Conservation (phyloP, 1,284 basidiomycete genomes). For the Cryptococcus sp. region DNA sequence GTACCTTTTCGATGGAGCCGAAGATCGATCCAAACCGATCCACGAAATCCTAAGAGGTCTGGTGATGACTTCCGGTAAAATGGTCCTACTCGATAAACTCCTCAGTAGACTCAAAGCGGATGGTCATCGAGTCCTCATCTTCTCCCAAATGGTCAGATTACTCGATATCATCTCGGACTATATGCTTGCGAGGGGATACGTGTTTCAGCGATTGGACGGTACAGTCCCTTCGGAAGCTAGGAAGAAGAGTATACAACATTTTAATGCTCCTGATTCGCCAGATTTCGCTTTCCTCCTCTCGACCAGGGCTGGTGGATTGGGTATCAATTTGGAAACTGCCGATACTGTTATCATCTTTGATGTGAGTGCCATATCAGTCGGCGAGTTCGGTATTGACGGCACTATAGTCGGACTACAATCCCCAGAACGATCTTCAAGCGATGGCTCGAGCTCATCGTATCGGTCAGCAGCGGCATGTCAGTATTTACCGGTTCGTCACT, state of each 20-base stretch:
- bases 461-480: conserved; percentile 96
- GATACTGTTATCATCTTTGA: conserved; percentile 99
- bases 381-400: not conserved
- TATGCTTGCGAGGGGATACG: conserved; percentile 82
- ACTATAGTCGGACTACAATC: conserved; percentile 55
- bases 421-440: conserved; percentile 96
- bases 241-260: conserved; percentile 77
- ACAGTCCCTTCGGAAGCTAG: conserved; percentile 71
- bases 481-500: conserved; percentile 93
- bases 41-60: conserved; percentile 92
- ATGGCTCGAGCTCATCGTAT: conserved; percentile 98
- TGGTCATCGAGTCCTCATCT: conserved; percentile 94
- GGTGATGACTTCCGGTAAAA: conserved; percentile 96
- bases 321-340: conserved; percentile 97
- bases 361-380: conserved; percentile 55
- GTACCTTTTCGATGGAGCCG: conserved; percentile 95
- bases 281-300: conserved; percentile 83
- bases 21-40: conserved; percentile 58
- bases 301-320: conserved; percentile 93
- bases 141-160: conserved; percentile 99
- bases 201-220: conserved; percentile 74
- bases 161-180: conserved; percentile 98
- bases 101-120: conserved; percentile 82
- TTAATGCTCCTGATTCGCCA: conserved; percentile 67
- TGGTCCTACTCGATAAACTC: conserved; percentile 94